Conservation (phyloP, 2,329 filamentous ascomycete genomes). For the Colletotrichum sp. region DNA sequence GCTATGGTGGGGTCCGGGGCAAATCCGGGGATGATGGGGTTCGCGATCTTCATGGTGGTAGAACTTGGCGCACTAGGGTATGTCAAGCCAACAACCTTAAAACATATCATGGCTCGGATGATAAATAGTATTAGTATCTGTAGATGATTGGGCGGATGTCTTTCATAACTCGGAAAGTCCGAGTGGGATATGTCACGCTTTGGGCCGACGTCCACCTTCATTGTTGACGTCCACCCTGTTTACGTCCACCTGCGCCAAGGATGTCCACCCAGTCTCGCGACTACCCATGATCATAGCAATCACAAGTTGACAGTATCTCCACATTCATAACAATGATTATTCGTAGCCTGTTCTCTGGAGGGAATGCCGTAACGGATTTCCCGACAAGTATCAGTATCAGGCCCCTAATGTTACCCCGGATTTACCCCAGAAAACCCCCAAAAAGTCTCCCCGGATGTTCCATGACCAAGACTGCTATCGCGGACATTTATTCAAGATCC, state of each 20-base stretch:
- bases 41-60: background rate
- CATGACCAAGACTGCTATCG: background rate
- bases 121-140: background rate
- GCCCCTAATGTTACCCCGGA: background rate
- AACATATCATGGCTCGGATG: background rate
- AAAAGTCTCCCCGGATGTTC: background rate
- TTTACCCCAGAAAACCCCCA: background rate
- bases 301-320: background rate
- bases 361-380: background rate
- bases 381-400: background rate
- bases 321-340: background rate
- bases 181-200: background rate
- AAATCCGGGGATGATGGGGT: constrained; percentile 36
- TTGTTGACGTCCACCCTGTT: background rate
- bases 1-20: constrained; percentile 32
- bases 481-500: background rate
- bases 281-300: background rate
- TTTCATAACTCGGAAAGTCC: background rate
- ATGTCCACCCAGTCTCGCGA: background rate
- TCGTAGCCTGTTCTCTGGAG: background rate
- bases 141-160: background rate
- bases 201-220: background rate
- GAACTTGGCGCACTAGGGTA: background rate
- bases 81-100: background rate
- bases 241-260: background rate